Percentiles rank a stretch among this genome's conserved stretches.
Conservation (phyloP, 495 filamentous ascomycete genomes). For the Neurospora sublineolata region DNA sequence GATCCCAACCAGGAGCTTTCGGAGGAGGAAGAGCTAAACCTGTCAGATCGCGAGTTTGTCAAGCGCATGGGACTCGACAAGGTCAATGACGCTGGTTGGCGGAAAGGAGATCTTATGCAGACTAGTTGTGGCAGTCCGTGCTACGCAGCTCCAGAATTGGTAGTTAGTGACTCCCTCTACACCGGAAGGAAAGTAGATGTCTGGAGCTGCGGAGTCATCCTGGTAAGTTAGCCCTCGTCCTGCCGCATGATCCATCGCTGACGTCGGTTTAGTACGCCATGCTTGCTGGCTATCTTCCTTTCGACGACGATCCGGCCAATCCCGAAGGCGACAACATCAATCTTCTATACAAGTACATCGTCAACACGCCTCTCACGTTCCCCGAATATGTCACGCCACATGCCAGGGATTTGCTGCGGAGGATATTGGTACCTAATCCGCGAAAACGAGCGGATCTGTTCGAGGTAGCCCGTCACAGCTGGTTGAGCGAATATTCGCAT, state of each 20-base stretch:
- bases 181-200: conserved; percentile 97
- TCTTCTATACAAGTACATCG: conserved; percentile 97
- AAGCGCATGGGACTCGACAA: conserved; percentile 65
- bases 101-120: conserved; percentile 66
- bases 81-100: conserved; percentile 41
- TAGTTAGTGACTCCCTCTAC: conserved; percentile 94
- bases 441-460: conserved; percentile 92
- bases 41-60: conserved; percentile 75
- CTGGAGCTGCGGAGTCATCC: conserved; percentile 97
- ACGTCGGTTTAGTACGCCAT: conserved; percentile 73
- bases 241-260: not conserved
- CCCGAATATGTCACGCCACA: conserved; percentile 98
- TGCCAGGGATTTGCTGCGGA: conserved; percentile 78
- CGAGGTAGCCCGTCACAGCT: conserved; percentile 95
- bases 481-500: conserved; percentile 91
- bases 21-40: conserved; percentile 80
- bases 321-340: conserved; percentile 99
- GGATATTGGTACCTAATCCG: conserved; percentile 94
- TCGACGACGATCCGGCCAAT: conserved; percentile 97
- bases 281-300: conserved; percentile 96
- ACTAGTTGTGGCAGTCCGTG: conserved; percentile 81
- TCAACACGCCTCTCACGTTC: conserved; percentile 92
- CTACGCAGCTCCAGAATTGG: conserved; percentile 93
- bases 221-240: conserved; percentile 52
- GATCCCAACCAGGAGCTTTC: conserved; percentile 76